Evolutionary conservation across 768 basidiomycete genomes (phyloP).

Genomic region (Clitopilus hobsonii): DNA sequence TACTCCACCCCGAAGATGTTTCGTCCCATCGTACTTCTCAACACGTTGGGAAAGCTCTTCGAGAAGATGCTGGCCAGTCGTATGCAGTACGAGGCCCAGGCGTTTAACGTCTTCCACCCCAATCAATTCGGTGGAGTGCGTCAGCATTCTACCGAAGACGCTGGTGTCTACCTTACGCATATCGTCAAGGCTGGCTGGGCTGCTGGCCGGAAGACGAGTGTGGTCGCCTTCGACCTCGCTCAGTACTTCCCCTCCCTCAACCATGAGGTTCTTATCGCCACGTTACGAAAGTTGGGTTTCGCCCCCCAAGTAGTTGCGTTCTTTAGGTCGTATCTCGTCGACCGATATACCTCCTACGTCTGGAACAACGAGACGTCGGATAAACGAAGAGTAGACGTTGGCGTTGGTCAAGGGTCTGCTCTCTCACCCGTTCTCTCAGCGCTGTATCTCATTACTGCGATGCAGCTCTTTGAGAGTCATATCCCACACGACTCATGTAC

Average conservation of each 20-base stretch:
- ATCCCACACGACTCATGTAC: too few species aligned
- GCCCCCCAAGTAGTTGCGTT: too few species aligned
- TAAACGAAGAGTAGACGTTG: constrained; percentile 1
- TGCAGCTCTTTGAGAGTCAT: too few species aligned
- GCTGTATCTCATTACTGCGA: neutral
- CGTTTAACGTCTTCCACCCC: neutral
- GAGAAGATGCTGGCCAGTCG: constrained; percentile 2
- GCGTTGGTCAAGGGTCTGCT: neutral
- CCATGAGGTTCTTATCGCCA: too few species aligned
- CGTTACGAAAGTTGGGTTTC: too few species aligned
- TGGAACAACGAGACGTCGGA: neutral
- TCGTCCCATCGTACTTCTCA: constrained; percentile 3
- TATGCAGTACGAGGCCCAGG: neutral
- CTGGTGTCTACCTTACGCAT: neutral
- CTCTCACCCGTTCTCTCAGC: neutral
- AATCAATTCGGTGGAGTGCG: constrained; percentile 3
- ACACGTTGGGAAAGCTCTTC: constrained; percentile 1
- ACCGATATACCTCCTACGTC: neutral
- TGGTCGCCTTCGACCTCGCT: constrained; percentile 1
- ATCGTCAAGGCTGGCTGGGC: neutral
- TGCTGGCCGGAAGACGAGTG: neutral
- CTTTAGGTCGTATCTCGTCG: neutral
- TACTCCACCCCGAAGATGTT: neutral
- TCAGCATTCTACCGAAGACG: neutral
- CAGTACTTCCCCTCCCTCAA: too few species aligned